phyloP scores from a whole-genome alignment of 2,329 filamentous ascomycete genomes.

The Domatiomyces globalis region DNA sequence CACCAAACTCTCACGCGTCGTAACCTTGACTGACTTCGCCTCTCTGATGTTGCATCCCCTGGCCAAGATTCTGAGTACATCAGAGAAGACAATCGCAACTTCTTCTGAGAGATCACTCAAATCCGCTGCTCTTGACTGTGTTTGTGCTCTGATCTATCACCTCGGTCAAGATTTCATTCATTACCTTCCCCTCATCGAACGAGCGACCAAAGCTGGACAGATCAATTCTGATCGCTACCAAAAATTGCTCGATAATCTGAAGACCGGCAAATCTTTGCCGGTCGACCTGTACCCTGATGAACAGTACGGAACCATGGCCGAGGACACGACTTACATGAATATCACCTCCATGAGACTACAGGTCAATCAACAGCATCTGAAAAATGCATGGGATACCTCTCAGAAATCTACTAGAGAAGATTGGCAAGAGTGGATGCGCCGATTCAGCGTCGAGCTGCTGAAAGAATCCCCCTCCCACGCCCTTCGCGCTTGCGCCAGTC shows the following conservation, averaged over 20 bases:
- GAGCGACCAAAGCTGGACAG: conserved; percentile 61
- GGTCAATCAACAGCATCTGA: conserved; percentile 93
- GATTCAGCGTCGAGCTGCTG: conserved; percentile 88
- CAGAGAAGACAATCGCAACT: conserved; percentile 41
- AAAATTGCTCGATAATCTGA: conserved; percentile 76
- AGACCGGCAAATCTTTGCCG: conserved; percentile 87
- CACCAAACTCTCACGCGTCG: conserved; percentile 83
- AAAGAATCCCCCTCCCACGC: conserved; percentile 95
- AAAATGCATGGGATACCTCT: conserved; percentile 91
- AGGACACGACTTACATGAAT: conserved; percentile 41
- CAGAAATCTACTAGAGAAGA: conserved; percentile 96
- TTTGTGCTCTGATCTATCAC: conserved; percentile 91
- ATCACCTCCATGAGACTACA: conserved; percentile 67
- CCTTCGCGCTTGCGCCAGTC: conserved; percentile 75
- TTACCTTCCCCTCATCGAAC: conserved; percentile 87
- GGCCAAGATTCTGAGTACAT: conserved; percentile 46
- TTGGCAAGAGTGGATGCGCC: conserved; percentile 97
- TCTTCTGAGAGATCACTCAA: conserved; percentile 56
- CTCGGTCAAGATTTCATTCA: conserved; percentile 89
- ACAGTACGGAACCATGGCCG: conserved; percentile 59
- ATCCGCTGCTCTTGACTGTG: conserved; percentile 74
- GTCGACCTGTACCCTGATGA: conserved; percentile 84
- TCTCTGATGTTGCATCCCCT: conserved; percentile 93
- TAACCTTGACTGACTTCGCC: conserved; percentile 94
- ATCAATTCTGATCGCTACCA: conserved; percentile 87